Evolutionary conservation across 2,329 filamentous ascomycete genomes (phyloP).

Genomic region (Cryphonectria radicalis): DNA sequence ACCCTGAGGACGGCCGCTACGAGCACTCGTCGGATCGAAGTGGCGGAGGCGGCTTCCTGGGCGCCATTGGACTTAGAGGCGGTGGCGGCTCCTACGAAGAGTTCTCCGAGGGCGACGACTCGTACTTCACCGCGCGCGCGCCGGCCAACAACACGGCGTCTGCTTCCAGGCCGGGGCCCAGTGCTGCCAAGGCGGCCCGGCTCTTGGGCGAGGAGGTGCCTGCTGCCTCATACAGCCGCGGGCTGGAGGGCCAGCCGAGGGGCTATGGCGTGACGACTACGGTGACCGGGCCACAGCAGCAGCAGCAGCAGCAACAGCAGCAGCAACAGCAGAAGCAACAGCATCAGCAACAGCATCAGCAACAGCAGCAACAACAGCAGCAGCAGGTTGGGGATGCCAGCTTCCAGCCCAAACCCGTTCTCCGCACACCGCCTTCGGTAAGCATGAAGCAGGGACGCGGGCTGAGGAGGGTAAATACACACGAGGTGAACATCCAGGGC

Average conservation of each 20-base stretch:
- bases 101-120: slow-evolving; percentile 60
- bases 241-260: background rate
- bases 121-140: slow-evolving; percentile 54
- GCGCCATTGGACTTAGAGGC: slow-evolving; percentile 38
- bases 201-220: slow-evolving; percentile 25
- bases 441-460: slow-evolving; percentile 54
- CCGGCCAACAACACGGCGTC: slow-evolving; percentile 35
- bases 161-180: slow-evolving; percentile 24
- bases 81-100: slow-evolving; percentile 49
- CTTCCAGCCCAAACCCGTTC: slow-evolving; percentile 52
- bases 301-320: background rate
- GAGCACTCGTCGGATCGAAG: slow-evolving; percentile 35
- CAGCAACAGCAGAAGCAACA: too few relatives aligned
- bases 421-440: slow-evolving; percentile 72
- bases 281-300: background rate
- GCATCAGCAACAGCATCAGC: too few relatives aligned
- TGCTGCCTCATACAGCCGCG: slow-evolving; percentile 8
- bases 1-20: slow-evolving; percentile 41
- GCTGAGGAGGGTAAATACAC: slow-evolving; percentile 52
- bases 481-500: slow-evolving; percentile 75
- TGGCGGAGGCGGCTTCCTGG: slow-evolving; percentile 26
- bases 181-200: slow-evolving; percentile 25
- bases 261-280: slow-evolving; percentile 22
- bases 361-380: slow-evolving; percentile 21
- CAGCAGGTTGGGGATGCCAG: slow-evolving; percentile 23